Evolutionary conservation across 495 filamentous ascomycete species (phyloP), one percentile per base, ranked within the genome.

Genomic region (Neurospora sp.): DNA sequence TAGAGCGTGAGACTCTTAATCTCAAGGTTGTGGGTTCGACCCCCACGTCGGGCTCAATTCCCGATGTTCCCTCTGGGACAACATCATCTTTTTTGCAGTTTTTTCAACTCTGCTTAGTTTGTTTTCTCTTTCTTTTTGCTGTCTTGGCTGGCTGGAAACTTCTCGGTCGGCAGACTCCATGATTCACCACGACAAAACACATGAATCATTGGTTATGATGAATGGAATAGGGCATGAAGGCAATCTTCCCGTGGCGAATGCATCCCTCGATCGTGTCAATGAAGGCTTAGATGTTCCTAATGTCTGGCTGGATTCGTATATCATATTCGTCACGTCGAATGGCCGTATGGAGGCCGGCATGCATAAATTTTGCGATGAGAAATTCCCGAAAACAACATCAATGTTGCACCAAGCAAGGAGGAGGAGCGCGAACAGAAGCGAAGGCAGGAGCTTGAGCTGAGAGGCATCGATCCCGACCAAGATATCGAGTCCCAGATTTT

Each of bases 1-100:
- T 88, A 90, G 88, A 90, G 88, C 88, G 88, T 90, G 85, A 89
- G 88, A 90, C 88, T 90, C 88, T 90, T 90, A 90, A 90, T 89
- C 88, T 88, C 85, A 90, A 90, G 87, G 88, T 62, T 62, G 54
- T 54, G 46, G 46, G 46, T 54, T 49, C 41, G 41, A 44, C 41
- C 41, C 41, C 16, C 41, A 44, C 41, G 46, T 54, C 46, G 46
- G 46, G 46, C 46, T 49, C 46, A 49, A 49, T 49, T 23, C 46
- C 46, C 46, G n/a, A 49, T 49, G 46, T 49, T 49, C n/a, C 46
- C n/a, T 12, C 2, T 20, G n/a, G 44, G 44, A 54, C 46, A 23
- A 23, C 46, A 54, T 54, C 46, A 23, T 23, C 10, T 23, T 54
- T 54, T 54, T 54, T 54, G 12, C 14, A 41, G 20, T 8, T 23